A percentile compares a stretch with the other conserved stretches of the same genome.
phyloP scores from a whole-genome alignment of 148 eudicot genomes.

The Fagopyrum esculentum region DNA sequence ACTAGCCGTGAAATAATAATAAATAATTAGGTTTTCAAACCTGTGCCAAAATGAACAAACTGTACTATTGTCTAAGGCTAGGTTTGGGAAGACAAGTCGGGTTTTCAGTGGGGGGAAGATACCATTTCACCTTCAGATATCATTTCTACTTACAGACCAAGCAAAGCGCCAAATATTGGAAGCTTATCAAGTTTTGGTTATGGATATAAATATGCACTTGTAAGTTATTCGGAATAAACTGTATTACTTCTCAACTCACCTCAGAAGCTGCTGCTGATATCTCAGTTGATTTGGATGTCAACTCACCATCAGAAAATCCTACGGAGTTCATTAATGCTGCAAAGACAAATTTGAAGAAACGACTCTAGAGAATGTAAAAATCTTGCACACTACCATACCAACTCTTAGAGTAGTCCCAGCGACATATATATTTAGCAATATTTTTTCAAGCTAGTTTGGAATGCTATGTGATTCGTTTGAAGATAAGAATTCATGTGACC shows the following conservation, averaged over 20 bases:
- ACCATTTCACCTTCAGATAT: not conserved
- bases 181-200: not conserved
- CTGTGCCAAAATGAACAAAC: not conserved
- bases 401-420: not conserved
- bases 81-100: not conserved
- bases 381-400: not conserved
- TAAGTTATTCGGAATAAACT: not conserved
- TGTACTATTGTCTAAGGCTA: not conserved
- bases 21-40: not conserved
- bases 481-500: not conserved
- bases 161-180: not conserved
- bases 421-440: not conserved
- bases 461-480: not conserved
- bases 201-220: not conserved
- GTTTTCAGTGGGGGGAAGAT: not conserved
- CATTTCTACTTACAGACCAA: not conserved
- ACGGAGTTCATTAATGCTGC: slow-evolving; percentile 39
- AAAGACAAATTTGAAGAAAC: slow-evolving; percentile 4
- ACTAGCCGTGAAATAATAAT: not conserved
- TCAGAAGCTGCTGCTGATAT: slow-evolving; percentile 34
- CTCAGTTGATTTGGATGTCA: slow-evolving; percentile 39
- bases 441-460: not conserved
- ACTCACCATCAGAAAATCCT: slow-evolving; percentile 38
- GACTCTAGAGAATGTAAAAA: not conserved
- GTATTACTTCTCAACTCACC: slow-evolving; percentile 29